Evolutionary conservation across 495 filamentous ascomycete genomes (phyloP), one percentile per base, ranked within the genome.

Genomic region (Xylona heveae): DNA sequence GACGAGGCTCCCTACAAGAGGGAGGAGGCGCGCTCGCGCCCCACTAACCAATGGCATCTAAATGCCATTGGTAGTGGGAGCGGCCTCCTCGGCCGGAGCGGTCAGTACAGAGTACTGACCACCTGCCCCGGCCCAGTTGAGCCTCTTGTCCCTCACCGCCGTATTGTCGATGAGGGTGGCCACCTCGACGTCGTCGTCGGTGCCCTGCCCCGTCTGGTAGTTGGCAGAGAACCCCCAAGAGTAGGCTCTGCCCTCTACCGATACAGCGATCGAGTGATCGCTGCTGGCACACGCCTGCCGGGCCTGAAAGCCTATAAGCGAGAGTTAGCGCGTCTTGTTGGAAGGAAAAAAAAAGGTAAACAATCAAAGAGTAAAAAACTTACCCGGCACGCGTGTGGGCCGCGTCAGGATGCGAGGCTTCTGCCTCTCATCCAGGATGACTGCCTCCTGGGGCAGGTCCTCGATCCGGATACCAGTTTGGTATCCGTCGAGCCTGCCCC

Each of bases 141-240:
- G 53, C 46, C 65, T 61, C 38, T 64, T 54, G 15, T 53, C 70
- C 15, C 57, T 48, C 6, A 74, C 57, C 10, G 73, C 70, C 0
- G 59, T 61, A 47, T 71, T 71, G 32, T 74, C 62, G 31, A 83
- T 68, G 14, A 59, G 42, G 1, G 61, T 75, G 0, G 76, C 68
- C 8, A 47, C 33, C 31, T 60, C 47, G 17, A 80, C 52, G 38
- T 74, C 69, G 12, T 68, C 65, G 2, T 50, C 53, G 3, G 57
- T 62, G 6, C 67, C 68, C 31, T 59, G 64, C 4, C 74, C 75
- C n/a, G 70, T 71, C 51, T 78, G 73, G 44, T 69, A 74, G 37
- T 62, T 66, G 26, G 49, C 54, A 15, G 58, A 66, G 52, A 78
- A 78, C 1, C 77, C 77, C 75, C 74, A 80, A 21, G 60, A 60